Percentiles rank a stretch among this genome's conserved stretches.
These are phyloP conservation scores for Kazachstania kunashirensis DNA, from an alignment of 805 yeast species.

Conservation along the genomic window DNA sequence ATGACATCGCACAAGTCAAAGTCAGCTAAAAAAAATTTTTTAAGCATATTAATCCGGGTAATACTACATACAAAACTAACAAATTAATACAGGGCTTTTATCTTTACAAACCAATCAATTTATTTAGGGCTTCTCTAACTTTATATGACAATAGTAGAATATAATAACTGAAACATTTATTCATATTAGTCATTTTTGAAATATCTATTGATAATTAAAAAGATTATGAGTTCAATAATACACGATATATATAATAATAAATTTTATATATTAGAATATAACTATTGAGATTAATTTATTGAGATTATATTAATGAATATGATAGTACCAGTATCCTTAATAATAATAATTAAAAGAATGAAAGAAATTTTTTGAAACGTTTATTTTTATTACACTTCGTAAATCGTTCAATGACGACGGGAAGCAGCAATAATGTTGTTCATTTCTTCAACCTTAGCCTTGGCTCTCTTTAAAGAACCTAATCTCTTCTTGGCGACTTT, in stretches of 20 bases:
- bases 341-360: slow-evolving; percentile 3
- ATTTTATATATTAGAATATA: not conserved
- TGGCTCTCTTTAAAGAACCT: slow-evolving; percentile 99
- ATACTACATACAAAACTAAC: too few species aligned
- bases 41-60: too few species aligned
- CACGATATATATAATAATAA: not conserved
- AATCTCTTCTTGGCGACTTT: slow-evolving; percentile 99
- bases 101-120: too few species aligned
- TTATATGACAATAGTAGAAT: too few species aligned
- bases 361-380: too few species aligned
- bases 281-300: slow-evolving; percentile 3
- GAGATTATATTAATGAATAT: slow-evolving; percentile 4
- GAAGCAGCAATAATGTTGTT: slow-evolving; percentile 91
- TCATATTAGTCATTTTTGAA: too few species aligned
- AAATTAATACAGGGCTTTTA: too few species aligned
- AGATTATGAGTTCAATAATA: not conserved
- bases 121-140: too few species aligned
- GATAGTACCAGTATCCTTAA: slow-evolving; percentile 4
- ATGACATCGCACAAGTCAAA: too few species aligned
- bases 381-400: not conserved
- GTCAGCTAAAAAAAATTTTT: too few species aligned
- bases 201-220: too few species aligned
- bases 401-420: slow-evolving; percentile 63
- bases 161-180: too few species aligned
- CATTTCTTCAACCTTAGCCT: slow-evolving; percentile 99